phyloP scores from a whole-genome alignment of 2,329 filamentous ascomycete species.

The Claviceps cyperi region DNA sequence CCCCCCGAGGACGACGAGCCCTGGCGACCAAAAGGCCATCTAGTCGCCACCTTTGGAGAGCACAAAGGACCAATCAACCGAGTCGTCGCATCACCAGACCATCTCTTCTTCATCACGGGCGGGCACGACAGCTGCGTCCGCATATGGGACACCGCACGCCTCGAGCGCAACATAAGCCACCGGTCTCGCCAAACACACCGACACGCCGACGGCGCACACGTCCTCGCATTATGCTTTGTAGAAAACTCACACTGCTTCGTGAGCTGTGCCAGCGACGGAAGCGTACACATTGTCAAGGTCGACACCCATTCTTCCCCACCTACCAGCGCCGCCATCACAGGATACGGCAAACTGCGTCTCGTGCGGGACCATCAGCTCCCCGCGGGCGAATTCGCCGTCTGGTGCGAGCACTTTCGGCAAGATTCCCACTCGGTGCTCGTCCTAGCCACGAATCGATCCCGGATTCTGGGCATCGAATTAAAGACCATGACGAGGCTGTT shows the following conservation, averaged over 20 bases:
- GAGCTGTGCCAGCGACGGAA: conserved; percentile 80
- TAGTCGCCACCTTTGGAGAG: conserved; percentile 81
- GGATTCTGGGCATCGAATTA: conserved; percentile 72
- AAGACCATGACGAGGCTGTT: conserved; percentile 75
- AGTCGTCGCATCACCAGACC: conserved; percentile 72
- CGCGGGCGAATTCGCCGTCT: conserved; percentile 62
- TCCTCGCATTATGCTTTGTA: conserved; percentile 77
- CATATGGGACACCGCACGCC: conserved; percentile 79
- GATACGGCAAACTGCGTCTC: conserved; percentile 64
- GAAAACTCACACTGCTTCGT: conserved; percentile 90
- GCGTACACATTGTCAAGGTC: conserved; percentile 79
- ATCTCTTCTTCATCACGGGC: conserved; percentile 86
- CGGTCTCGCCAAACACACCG: conserved; percentile 75
- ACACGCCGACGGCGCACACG: conserved; percentile 54
- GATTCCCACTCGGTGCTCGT: conserved; percentile 73
- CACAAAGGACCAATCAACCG: conserved; percentile 73
- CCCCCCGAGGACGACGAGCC: conserved; percentile 19
- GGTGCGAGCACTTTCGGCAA: conserved; percentile 81
- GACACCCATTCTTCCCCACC: conserved; percentile 25
- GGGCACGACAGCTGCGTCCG: conserved; percentile 85
- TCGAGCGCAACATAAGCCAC: conserved; percentile 84
- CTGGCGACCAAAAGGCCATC: conserved; percentile 72
- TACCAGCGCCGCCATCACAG: conserved; percentile 33
- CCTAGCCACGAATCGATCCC: conserved; percentile 73
- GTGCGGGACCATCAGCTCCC: conserved; percentile 72